These are phyloP conservation scores for Aspergillus ustus DNA, from an alignment of 2,329 filamentous ascomycete genomes.

Conservation along the genomic window DNA sequence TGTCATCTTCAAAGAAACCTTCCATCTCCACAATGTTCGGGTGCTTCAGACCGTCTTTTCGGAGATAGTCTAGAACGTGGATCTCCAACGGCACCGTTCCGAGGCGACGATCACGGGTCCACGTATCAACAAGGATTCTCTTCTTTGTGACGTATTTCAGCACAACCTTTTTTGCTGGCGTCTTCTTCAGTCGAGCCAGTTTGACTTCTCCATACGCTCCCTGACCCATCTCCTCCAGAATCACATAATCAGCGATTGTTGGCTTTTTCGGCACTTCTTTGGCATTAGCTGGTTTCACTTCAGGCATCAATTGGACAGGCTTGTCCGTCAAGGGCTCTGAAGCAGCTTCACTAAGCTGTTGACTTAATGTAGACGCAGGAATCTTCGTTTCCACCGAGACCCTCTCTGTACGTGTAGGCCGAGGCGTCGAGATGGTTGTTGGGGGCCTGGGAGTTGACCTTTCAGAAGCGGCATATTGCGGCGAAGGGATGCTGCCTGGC, in stretches of 20 bases:
- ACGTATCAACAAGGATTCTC: conserved; percentile 95
- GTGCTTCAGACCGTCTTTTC: conserved; percentile 69
- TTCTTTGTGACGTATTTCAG: conserved; percentile 98
- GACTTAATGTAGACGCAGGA: conserved; percentile 54
- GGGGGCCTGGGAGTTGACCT: conserved; percentile 78
- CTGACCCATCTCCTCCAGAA: conserved; percentile 97
- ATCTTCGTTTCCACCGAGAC: conserved; percentile 40
- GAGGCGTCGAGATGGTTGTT: conserved; percentile 36
- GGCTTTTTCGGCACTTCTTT: conserved; percentile 65
- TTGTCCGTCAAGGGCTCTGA: conserved; percentile 50
- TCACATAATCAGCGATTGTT: conserved; percentile 84
- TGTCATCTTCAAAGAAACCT: conserved; percentile 66
- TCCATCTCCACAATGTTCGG: conserved; percentile 72
- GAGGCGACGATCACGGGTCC: conserved; percentile 90
- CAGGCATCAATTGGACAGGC: conserved; percentile 42
- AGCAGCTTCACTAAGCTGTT: conserved; percentile 57
- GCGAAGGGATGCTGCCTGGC: conserved; percentile 57
- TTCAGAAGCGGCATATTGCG: conserved; percentile 61
- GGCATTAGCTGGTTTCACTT: conserved; percentile 29
- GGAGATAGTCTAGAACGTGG: conserved; percentile 91
- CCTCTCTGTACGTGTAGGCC: conserved; percentile 29
- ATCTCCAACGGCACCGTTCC: conserved; percentile 97
- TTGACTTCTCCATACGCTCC: conserved; percentile 98
- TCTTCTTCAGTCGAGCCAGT: conserved; percentile 82
- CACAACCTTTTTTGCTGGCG: conserved; percentile 78